These are phyloP conservation scores for Leucosporidium scottii DNA, from an alignment of 768 basidiomycete genomes.

Conservation along the genomic window DNA sequence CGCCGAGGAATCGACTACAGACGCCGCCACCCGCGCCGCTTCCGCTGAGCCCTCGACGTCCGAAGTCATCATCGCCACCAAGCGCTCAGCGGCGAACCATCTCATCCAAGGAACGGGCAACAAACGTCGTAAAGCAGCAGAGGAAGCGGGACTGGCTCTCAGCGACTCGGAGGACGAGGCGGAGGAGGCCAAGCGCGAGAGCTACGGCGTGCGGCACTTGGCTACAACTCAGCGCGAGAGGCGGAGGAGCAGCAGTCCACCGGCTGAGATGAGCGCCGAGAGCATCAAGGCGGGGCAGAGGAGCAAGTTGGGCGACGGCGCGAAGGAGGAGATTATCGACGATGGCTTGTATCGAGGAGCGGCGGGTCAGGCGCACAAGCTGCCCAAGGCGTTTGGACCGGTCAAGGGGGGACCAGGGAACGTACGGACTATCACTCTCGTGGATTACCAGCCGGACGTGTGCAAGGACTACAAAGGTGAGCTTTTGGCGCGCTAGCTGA, in stretches of 20 bases:
- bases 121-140: slow-evolving; percentile 50
- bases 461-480: slow-evolving; percentile 99
- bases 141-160: slow-evolving; percentile 43
- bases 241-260: slow-evolving; percentile 66
- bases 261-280: slow-evolving; percentile 67
- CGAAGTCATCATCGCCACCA: slow-evolving; percentile 64
- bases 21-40: slow-evolving; percentile 14
- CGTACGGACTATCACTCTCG: slow-evolving; percentile 85
- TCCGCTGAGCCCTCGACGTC: slow-evolving; percentile 10
- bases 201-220: slow-evolving; percentile 52
- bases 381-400: slow-evolving; percentile 78
- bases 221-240: slow-evolving; percentile 60
- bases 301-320: slow-evolving; percentile 47
- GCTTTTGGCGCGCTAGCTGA: slow-evolving; percentile 43
- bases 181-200: slow-evolving; percentile 41
- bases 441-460: slow-evolving; percentile 97
- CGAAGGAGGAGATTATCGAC: slow-evolving; percentile 54
- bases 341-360: slow-evolving; percentile 84
- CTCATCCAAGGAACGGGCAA: slow-evolving; percentile 71
- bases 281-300: slow-evolving; percentile 62
- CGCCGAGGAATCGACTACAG: slow-evolving; percentile 54
- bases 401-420: slow-evolving; percentile 62
- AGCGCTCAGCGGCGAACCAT: slow-evolving; percentile 61
- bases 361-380: slow-evolving; percentile 65
- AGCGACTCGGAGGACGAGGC: slow-evolving; percentile 54